Conservation (phyloP, 2,329 filamentous ascomycete genomes). For the Coleophoma crateriformis region DNA sequence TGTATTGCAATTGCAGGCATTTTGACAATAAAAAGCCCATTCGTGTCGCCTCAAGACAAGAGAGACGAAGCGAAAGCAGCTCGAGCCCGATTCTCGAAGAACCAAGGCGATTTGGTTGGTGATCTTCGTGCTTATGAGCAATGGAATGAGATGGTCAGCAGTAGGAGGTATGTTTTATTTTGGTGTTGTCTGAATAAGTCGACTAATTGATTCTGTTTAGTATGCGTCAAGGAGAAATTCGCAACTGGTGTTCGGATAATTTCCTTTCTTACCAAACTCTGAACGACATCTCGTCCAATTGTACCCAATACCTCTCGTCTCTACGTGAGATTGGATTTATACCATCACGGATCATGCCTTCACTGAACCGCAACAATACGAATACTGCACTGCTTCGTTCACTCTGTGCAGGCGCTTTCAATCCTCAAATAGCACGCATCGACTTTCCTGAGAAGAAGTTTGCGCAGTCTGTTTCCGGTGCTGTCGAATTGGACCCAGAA, state of each 20-base stretch:
- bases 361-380: slow-evolving; percentile 41
- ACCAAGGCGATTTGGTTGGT: slow-evolving; percentile 83
- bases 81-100: slow-evolving; percentile 65
- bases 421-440: slow-evolving; percentile 85
- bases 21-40: slow-evolving; percentile 83
- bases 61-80: slow-evolving; percentile 77
- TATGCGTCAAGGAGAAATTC: slow-evolving; percentile 55
- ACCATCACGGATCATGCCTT: slow-evolving; percentile 25
- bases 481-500: slow-evolving; percentile 89
- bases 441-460: slow-evolving; percentile 96
- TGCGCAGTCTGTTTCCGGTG: slow-evolving; percentile 77
- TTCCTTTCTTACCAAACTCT: slow-evolving; percentile 81
- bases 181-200: background rate
- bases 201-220: slow-evolving; percentile 13
- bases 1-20: slow-evolving; percentile 87
- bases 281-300: slow-evolving; percentile 81
- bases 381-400: slow-evolving; percentile 30
- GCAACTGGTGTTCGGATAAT: slow-evolving; percentile 77
- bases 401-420: slow-evolving; percentile 42
- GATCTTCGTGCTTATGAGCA: slow-evolving; percentile 79
- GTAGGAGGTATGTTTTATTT: slow-evolving; percentile 33
- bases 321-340: slow-evolving; percentile 83
- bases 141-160: slow-evolving; percentile 65
- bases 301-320: slow-evolving; percentile 78
- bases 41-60: slow-evolving; percentile 76